Evolutionary conservation across 371 early-diverging fungal genomes (phyloP), one percentile per base, ranked within the genome.

Genomic region (Smittium culicis): DNA sequence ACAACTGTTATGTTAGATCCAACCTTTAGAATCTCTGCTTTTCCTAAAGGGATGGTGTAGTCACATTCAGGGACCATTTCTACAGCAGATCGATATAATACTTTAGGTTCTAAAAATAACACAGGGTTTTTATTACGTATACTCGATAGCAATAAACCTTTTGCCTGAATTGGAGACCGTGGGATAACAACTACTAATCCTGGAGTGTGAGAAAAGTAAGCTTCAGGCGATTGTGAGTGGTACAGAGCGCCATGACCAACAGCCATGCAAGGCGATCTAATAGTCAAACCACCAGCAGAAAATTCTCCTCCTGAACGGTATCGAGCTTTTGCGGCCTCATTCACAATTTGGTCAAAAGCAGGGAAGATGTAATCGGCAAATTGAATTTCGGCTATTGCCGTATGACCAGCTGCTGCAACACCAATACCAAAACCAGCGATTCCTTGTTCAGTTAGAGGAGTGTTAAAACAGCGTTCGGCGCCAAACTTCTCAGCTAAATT

Each of bases 351-450:
- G 79, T 97, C 98, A 74, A 95, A 97, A 1, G 96, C 96, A 1
- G 98, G 98, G 76, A 91, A 95, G 14, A 97, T 92, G 70, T 96
- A 96, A 75, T 97, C 96, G 17, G 95, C 98, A 81, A 98, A 98
- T 79, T 98, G 97, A 61, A 98, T 96, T 76, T 98, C 98, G 30
- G 97, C 97, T 70, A 98, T 93, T 33, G 97, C 93, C 2, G 97
- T 96, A 70, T 91, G 90, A 24, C 98, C 98, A 73, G 90, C 88
- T 32, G 96, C 81, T 0, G 98, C 98, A 87, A 96, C 83, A 35
- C 98, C 98, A 68, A 97, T 91, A n/a, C 85, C 97, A 75, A 98
- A 98, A 35, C 96, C 98, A 32, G 91, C 94, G 69, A 98, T 90
- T 32, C 94, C 98, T 75, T 95, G 96, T 75, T 97, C 97, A 17